Evolutionary conservation across 441 rosid species (phyloP).

Genomic region (Populus hybrid): DNA sequence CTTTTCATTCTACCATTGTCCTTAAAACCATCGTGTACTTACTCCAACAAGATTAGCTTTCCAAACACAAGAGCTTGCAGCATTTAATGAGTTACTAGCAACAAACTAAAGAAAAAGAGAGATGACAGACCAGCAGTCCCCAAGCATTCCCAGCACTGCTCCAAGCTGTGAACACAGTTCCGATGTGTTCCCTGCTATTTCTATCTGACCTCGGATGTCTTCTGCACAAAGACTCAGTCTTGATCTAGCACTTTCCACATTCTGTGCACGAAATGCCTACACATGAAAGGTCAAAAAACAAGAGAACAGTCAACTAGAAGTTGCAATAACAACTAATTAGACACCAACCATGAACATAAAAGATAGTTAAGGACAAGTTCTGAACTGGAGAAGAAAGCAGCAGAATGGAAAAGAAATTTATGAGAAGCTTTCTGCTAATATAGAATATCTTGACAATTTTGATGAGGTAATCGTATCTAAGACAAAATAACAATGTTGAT

Average conservation of each 20-base stretch:
- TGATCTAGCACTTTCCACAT: conserved; percentile 90
- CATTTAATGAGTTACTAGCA: neutral
- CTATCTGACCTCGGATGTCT: conserved; percentile 74
- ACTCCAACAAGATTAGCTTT: neutral
- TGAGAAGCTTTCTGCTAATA: neutral
- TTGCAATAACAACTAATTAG: neutral
- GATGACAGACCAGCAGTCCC: conserved; percentile 84
- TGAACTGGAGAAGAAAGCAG: neutral
- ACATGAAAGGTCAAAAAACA: conserved; percentile 16
- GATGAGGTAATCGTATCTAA: neutral
- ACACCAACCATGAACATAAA: neutral
- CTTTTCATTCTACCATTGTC: neutral
- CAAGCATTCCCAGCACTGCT: conserved; percentile 97
- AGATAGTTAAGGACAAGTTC: neutral
- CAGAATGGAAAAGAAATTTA: neutral
- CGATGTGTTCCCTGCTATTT: conserved; percentile 59
- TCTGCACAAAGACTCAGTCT: conserved; percentile 79
- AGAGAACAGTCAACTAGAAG: conserved; percentile 3
- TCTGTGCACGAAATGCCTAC: conserved; percentile 85
- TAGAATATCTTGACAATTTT: neutral
- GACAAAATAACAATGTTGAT: neutral
- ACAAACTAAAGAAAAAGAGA: conserved; percentile 5
- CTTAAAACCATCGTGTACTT: neutral
- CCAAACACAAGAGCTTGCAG: neutral
- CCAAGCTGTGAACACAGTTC: conserved; percentile 97